Evolutionary conservation across 208 protist genomes (phyloP).

Genomic region (Endotrypanum monterogeii): DNA sequence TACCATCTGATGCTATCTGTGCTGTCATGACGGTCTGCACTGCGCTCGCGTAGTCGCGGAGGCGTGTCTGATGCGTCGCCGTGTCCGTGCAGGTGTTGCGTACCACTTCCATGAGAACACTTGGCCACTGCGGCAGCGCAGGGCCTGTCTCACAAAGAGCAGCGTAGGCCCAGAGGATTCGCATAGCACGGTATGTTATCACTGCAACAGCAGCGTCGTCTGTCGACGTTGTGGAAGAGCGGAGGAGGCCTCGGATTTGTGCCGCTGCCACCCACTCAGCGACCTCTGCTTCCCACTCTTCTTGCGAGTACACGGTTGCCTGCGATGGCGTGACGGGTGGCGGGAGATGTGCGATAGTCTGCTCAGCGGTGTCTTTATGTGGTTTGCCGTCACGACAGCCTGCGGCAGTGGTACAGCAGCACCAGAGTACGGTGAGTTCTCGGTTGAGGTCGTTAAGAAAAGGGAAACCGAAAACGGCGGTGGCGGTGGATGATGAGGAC

Average conservation of each 20-base stretch:
- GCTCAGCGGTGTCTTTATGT: neutral
- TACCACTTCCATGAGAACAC: slow-evolving; percentile 18
- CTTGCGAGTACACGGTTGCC: neutral
- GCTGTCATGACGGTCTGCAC: slow-evolving; percentile 18
- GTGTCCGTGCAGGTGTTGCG: slow-evolving; percentile 18
- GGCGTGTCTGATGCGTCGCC: slow-evolving; percentile 3
- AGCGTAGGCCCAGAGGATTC: slow-evolving; percentile 21
- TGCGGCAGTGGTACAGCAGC: neutral
- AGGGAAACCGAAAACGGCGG: neutral
- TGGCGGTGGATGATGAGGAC: neutral
- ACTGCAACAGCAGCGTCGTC: slow-evolving; percentile 2
- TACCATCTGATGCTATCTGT: neutral
- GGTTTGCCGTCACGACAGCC: neutral
- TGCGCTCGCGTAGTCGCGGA: slow-evolving; percentile 21
- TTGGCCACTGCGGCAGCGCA: slow-evolving; percentile 13
- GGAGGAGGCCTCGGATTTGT: neutral
- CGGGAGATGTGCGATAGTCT: neutral
- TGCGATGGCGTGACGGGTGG: neutral
- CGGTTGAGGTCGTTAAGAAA: slow-evolving; percentile 8
- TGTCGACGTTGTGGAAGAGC: neutral
- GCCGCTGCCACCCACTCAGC: slow-evolving; percentile 21
- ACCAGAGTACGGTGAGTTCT: slow-evolving; percentile 13
- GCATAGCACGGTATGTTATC: slow-evolving; percentile 14
- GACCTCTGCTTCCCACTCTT: slow-evolving; percentile 21
- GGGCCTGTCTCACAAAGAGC: slow-evolving; percentile 4